These are phyloP conservation scores for Taiozyma sp. DNA, from an alignment of 1,139 yeast genomes.

Conservation along the genomic window DNA sequence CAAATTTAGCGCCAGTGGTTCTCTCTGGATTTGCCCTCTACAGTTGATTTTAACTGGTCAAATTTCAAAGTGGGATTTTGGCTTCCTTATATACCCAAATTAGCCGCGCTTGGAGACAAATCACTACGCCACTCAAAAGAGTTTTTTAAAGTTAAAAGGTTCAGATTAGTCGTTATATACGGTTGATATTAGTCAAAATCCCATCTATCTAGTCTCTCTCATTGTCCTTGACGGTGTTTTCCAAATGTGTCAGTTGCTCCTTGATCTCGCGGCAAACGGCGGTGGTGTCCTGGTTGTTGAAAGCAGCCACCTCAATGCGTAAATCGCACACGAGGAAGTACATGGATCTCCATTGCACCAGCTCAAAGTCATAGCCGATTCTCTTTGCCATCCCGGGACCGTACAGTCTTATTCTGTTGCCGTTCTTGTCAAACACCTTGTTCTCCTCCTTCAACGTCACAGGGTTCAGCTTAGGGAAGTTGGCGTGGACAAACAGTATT, in stretches of 20 bases:
- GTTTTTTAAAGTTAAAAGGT: not conserved
- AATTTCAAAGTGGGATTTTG: not conserved
- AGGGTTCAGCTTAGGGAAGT: slow-evolving; percentile 63
- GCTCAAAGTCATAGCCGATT: slow-evolving; percentile 57
- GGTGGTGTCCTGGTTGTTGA: slow-evolving; percentile 38
- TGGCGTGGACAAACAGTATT: slow-evolving; percentile 58
- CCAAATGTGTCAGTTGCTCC: slow-evolving; percentile 40
- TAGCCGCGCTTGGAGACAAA: not conserved
- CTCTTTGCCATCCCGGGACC: slow-evolving; percentile 49
- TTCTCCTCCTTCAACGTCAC: slow-evolving; percentile 40
- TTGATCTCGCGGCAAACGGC: slow-evolving; percentile 46
- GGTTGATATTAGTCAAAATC: too few species aligned
- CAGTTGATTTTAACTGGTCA: too few species aligned
- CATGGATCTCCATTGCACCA: slow-evolving; percentile 58
- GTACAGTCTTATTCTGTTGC: slow-evolving; percentile 44
- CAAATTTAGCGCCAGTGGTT: too few species aligned
- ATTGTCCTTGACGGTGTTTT: slow-evolving; percentile 26
- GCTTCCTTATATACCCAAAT: not conserved
- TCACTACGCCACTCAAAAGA: not conserved
- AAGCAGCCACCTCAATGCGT: slow-evolving; percentile 40
- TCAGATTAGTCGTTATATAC: not conserved
- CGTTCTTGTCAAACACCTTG: slow-evolving; percentile 39
- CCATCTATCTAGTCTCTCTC: slow-evolving; percentile 14
- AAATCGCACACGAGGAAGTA: slow-evolving; percentile 50
- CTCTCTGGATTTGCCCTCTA: too few species aligned